These are phyloP conservation scores for Forsythia suspensa DNA, from an alignment of 257 asterid species.

Conservation along the genomic window DNA sequence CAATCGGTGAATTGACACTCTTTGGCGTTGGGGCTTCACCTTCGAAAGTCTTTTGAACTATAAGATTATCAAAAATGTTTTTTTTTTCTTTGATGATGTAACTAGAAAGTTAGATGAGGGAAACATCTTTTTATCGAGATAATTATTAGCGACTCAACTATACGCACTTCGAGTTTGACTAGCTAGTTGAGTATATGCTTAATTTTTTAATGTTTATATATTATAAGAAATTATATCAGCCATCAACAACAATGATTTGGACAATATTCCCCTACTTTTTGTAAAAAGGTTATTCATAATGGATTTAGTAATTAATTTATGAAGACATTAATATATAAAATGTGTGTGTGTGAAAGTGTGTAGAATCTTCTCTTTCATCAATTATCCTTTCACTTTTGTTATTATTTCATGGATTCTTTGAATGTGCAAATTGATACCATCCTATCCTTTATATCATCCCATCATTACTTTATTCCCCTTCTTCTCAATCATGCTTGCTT, in stretches of 20 bases:
- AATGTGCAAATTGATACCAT: not conserved
- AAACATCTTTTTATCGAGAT: not conserved
- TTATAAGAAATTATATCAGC: not conserved
- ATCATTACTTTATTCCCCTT: not conserved
- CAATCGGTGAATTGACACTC: too few species aligned
- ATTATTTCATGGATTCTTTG: not conserved
- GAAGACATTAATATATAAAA: too few species aligned
- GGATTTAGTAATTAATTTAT: too few species aligned
- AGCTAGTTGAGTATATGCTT: not conserved
- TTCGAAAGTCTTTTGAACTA: too few species aligned
- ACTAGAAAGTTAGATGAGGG: not conserved
- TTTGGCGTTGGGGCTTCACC: not conserved
- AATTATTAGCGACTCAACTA: not conserved
- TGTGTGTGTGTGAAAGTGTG: not conserved
- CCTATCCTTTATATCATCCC: not conserved
- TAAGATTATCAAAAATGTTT: too few species aligned
- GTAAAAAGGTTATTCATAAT: not conserved
- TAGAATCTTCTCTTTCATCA: slow-evolving; percentile 1
- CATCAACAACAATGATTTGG: not conserved
- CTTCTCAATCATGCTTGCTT: not conserved
- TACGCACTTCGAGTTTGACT: not conserved
- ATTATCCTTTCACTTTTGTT: not conserved
- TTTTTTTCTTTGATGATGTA: too few species aligned
- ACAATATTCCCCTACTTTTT: not conserved
- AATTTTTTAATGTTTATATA: not conserved